These are phyloP conservation scores for Whalleya microplaca DNA, from an alignment of 2,329 filamentous ascomycete species.

Conservation along the genomic window DNA sequence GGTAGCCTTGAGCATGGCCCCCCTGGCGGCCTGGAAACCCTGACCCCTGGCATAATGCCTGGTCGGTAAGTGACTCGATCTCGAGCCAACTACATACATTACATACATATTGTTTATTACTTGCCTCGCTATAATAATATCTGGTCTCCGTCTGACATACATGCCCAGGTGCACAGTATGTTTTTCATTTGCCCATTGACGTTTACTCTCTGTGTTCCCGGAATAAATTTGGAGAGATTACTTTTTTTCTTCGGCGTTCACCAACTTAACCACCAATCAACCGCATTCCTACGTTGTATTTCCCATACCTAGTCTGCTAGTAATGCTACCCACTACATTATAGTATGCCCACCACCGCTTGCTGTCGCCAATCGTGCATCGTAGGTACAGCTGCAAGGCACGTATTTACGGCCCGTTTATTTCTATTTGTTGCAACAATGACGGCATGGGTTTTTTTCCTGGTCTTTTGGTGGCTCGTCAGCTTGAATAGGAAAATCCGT, in stretches of 20 bases:
- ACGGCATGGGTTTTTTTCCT: conserved; percentile 13
- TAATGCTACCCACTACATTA: background rate
- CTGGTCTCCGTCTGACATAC: background rate
- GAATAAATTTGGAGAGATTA: background rate
- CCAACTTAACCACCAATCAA: background rate
- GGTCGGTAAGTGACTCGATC: background rate
- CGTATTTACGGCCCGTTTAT: conserved; percentile 17
- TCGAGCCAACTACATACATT: background rate
- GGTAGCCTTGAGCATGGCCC: no score
- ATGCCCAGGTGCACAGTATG: background rate
- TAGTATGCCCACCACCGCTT: background rate
- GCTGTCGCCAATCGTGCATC: conserved; percentile 6
- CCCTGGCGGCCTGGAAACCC: no score
- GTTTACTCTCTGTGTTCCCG: background rate
- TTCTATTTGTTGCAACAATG: conserved; percentile 6
- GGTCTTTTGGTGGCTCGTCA: conserved; percentile 6
- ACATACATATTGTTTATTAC: no score
- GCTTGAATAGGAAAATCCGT: conserved; percentile 21
- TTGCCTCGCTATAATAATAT: background rate
- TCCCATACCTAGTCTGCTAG: background rate
- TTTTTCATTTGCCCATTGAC: background rate
- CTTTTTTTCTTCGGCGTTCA: background rate
- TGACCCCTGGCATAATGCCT: no score
- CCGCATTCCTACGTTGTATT: background rate
- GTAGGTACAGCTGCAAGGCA: conserved; percentile 13